Conservation (phyloP, 768 basidiomycete species). For the Lactarius akahatsu region DNA sequence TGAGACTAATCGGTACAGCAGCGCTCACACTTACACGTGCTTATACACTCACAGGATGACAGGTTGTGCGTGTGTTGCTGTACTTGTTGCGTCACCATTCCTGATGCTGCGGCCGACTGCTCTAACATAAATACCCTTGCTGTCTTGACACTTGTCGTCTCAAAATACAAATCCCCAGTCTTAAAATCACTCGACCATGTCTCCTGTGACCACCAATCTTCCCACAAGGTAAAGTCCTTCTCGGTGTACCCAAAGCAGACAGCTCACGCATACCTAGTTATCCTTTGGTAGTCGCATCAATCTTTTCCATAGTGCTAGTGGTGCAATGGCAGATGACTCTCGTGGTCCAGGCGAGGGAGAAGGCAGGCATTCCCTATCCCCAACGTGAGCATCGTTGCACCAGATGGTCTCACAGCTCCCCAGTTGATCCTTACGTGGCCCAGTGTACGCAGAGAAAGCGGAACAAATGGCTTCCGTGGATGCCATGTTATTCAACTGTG, state of each 20-base stretch:
- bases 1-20: background rate
- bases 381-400: slow-evolving; percentile 46
- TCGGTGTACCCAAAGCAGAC: background rate
- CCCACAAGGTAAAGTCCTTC: slow-evolving; percentile 25
- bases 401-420: background rate
- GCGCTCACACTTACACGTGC: too few species aligned
- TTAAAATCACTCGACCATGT: background rate
- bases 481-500: slow-evolving; percentile 67
- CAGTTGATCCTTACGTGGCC: background rate
- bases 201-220: slow-evolving; percentile 21
- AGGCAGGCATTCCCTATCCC: slow-evolving; percentile 62
- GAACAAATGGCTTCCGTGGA: slow-evolving; percentile 50
- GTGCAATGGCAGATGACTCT: slow-evolving; percentile 48
- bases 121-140: background rate
- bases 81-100: background rate
- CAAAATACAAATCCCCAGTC: background rate
- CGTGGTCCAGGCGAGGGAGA: slow-evolving; percentile 47
- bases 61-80: too few species aligned
- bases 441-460: slow-evolving; percentile 70
- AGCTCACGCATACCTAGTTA: slow-evolving; percentile 14
- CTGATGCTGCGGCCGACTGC: background rate
- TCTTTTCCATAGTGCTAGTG: slow-evolving; percentile 53
- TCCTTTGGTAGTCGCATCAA: slow-evolving; percentile 54
- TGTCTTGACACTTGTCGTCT: background rate
- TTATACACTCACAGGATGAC: too few species aligned